Base-by-base conservation (phyloP, 164 flowering plant genomes). In the Magnolia changhungtana region DNA sequence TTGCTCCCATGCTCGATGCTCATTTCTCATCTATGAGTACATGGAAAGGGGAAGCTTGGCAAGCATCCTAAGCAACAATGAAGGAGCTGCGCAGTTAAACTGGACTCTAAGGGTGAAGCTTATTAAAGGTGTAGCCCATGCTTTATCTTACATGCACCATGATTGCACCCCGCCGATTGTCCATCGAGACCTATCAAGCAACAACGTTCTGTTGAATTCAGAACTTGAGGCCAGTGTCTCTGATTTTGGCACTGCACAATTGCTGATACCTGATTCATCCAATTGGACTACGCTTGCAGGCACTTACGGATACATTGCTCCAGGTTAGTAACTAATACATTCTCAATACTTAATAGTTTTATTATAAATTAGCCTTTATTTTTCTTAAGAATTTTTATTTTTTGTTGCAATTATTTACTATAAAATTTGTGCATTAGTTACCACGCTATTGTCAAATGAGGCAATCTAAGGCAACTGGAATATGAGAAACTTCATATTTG, bases 301-400 rank as follows among this genome's bases (percentile, higher is more conserved):
- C 2, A 81, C 94, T 14, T 88, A 83, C 74, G 94, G 94, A 63
- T 90, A 87, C 85, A 86, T 87, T 84, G 94, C 94, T 27, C 94
- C 94, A 81, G 94, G 94, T 90, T 79, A 75, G 66, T 21, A 3
- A 5, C 67, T 9, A 3, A 9, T 64, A 5, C 9, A 37, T 37
- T 37, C 21, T 59, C 4, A 19, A n/a, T 9, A 9, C 67, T 37
- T 37, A 37, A 37, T 37, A 37, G 45, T 37, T 37, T 37, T 4
- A 37, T 37, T 37, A 37, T 37, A 37, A 37, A 37, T 37, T 37
- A 5, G 45, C 45, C 45, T 37, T 37, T 37, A 37, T 37, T 37
- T 37, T 37, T 37, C 4, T 37, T 37, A 37, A 37, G 45, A 3
- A 61, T 37, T 37, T 5, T 5, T 37, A 37, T 37, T 37, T 3